Conservation (phyloP, 495 filamentous ascomycete species). For the Hypoxylon trugodes region DNA sequence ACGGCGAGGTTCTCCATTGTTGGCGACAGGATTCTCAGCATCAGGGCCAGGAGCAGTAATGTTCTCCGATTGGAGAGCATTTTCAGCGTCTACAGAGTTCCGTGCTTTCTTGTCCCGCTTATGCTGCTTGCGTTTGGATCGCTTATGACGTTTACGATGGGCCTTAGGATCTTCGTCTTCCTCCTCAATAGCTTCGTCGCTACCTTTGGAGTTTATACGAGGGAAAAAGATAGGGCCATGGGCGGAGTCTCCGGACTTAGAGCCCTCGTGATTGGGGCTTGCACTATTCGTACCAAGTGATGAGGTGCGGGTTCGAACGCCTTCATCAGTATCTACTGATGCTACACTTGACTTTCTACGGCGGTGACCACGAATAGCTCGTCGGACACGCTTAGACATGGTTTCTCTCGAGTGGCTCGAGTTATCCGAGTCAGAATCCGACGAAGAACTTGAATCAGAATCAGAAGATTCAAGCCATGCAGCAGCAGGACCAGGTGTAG, state of each 20-base stretch:
- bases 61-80: slow-evolving; percentile 36
- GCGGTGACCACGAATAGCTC: slow-evolving; percentile 70
- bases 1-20: slow-evolving; percentile 50
- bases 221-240: slow-evolving; percentile 40
- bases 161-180: slow-evolving; percentile 42
- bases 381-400: slow-evolving; percentile 75
- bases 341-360: slow-evolving; percentile 78
- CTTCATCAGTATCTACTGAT: slow-evolving; percentile 65
- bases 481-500: slow-evolving; percentile 82
- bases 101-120: slow-evolving; percentile 45
- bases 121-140: slow-evolving; percentile 46
- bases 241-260: slow-evolving; percentile 43
- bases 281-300: slow-evolving; percentile 49
- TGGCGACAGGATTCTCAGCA: slow-evolving; percentile 19
- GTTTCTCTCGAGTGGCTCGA: slow-evolving; percentile 74
- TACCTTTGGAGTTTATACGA: slow-evolving; percentile 34
- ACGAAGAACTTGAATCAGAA: slow-evolving; percentile 67
- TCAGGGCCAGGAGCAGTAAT: slow-evolving; percentile 43
- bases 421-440: slow-evolving; percentile 70
- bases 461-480: slow-evolving; percentile 78
- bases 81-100: slow-evolving; percentile 34
- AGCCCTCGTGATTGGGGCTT: slow-evolving; percentile 44
- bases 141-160: slow-evolving; percentile 42
- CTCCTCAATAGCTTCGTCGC: slow-evolving; percentile 52
- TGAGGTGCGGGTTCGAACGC: slow-evolving; percentile 35